Conservation (phyloP, 257 asterid genomes). For the Capsicum chinense region DNA sequence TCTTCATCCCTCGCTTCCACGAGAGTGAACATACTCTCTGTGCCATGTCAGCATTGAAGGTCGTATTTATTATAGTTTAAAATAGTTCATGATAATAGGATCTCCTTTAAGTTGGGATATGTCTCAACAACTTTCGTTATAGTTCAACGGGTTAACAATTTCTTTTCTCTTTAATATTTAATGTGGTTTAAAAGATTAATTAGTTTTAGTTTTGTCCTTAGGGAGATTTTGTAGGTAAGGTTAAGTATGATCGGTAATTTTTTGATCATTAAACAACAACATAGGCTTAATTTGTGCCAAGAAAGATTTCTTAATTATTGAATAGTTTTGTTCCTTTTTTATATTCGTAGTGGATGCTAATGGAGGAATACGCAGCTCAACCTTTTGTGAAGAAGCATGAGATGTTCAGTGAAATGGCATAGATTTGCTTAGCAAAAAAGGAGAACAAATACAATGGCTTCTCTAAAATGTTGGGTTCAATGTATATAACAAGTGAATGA, state of each 20-base stretch:
- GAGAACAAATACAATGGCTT: constrained; percentile 66
- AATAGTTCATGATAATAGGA: too few relatives aligned
- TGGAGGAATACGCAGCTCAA: constrained; percentile 72
- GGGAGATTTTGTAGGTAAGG: neutral
- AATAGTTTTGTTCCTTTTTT: neutral
- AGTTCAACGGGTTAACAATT: too few relatives aligned
- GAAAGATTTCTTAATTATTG: neutral
- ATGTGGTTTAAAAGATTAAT: neutral
- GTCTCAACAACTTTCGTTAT: too few relatives aligned
- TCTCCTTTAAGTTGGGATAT: too few relatives aligned
- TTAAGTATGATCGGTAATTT: neutral
- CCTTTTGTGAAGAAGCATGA: constrained; percentile 65
- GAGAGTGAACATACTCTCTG: too few relatives aligned
- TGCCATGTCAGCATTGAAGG: too few relatives aligned
- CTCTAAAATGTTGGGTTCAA: constrained; percentile 37
- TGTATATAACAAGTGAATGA: too few relatives aligned
- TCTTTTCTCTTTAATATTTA: neutral
- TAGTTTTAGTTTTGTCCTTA: neutral
- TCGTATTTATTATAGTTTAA: too few relatives aligned
- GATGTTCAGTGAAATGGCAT: constrained; percentile 50
- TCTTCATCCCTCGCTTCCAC: too few relatives aligned
- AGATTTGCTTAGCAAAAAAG: constrained; percentile 60
- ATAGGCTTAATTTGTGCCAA: neutral
- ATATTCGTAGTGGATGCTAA: constrained; percentile 79
- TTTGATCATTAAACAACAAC: neutral